Percentiles rank a stretch among this genome's conserved stretches.
These are phyloP conservation scores for Talaromyces stipitatus DNA, from an alignment of 495 filamentous ascomycete genomes.

Conservation along the genomic window DNA sequence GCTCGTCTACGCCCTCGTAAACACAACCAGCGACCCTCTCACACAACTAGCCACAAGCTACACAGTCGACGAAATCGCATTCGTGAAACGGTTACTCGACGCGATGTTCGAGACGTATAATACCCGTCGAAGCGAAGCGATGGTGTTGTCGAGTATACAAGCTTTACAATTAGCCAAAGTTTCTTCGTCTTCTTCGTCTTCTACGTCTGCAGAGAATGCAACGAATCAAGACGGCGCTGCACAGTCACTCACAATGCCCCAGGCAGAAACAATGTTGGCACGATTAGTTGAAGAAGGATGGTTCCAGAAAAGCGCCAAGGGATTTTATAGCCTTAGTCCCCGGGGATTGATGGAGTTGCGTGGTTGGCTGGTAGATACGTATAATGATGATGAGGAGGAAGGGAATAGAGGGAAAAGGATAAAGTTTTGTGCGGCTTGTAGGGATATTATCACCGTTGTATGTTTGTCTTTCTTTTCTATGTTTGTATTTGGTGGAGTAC, in stretches of 20 bases:
- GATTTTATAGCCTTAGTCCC: slow-evolving; percentile 67
- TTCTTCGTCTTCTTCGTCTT: slow-evolving; percentile 7
- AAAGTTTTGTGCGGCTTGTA: slow-evolving; percentile 84
- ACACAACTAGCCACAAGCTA: slow-evolving; percentile 83
- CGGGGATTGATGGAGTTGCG: slow-evolving; percentile 79
- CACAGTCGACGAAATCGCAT: slow-evolving; percentile 79
- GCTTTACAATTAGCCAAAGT: slow-evolving; percentile 45
- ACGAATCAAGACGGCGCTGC: slow-evolving; percentile 30
- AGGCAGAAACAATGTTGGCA: slow-evolving; percentile 66
- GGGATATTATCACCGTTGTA: slow-evolving; percentile 78
- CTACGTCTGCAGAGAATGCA: slow-evolving; percentile 7
- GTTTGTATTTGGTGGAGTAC: slow-evolving; percentile 2
- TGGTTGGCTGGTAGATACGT: slow-evolving; percentile 72
- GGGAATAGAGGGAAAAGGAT: slow-evolving; percentile 47
- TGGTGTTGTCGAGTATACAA: slow-evolving; percentile 70
- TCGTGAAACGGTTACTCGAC: slow-evolving; percentile 80
- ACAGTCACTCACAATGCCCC: slow-evolving; percentile 60
- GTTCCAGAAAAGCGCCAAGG: slow-evolving; percentile 64
- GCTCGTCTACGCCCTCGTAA: slow-evolving; percentile 69
- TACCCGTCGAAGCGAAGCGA: slow-evolving; percentile 62
- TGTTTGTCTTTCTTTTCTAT: slow-evolving; percentile 15
- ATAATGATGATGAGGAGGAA: slow-evolving; percentile 62
- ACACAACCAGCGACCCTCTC: slow-evolving; percentile 72
- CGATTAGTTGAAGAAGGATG: slow-evolving; percentile 73
- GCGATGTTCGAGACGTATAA: slow-evolving; percentile 89